phyloP scores from a whole-genome alignment of 257 asterid genomes.

The Capsicum baccatum region DNA sequence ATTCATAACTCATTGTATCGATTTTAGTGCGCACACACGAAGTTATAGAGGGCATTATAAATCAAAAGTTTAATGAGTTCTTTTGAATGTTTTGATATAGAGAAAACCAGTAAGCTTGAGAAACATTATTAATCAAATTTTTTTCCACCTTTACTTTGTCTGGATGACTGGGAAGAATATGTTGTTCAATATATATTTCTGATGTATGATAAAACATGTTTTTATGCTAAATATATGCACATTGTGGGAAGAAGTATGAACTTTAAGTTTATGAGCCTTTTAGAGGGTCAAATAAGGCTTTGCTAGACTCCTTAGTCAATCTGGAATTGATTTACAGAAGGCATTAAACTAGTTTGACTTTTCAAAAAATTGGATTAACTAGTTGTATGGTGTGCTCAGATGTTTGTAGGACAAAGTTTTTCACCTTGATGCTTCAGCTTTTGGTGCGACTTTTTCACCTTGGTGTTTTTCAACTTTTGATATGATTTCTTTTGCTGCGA shows the following conservation, averaged over 20 bases:
- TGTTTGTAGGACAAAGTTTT: neutral
- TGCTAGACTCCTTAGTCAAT: neutral
- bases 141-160: neutral
- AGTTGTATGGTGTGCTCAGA: neutral
- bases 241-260: slow-evolving; percentile 11
- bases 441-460: no score
- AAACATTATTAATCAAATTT: neutral
- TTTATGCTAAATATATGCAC: neutral
- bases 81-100: neutral
- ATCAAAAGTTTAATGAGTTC: no score
- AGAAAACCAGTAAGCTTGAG: neutral
- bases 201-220: slow-evolving; percentile 5
- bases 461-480: no score
- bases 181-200: neutral
- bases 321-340: neutral
- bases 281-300: neutral
- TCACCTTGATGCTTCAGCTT: no score
- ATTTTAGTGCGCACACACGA: neutral
- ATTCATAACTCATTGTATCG: neutral
- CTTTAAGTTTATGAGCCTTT: neutral
- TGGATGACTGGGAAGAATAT: neutral
- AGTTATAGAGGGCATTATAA: neutral
- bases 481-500: no score
- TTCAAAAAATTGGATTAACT: neutral
- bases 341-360: neutral